Evolutionary conservation across 1,284 basidiomycete species (phyloP).

Genomic region (Fistulina hepatica): DNA sequence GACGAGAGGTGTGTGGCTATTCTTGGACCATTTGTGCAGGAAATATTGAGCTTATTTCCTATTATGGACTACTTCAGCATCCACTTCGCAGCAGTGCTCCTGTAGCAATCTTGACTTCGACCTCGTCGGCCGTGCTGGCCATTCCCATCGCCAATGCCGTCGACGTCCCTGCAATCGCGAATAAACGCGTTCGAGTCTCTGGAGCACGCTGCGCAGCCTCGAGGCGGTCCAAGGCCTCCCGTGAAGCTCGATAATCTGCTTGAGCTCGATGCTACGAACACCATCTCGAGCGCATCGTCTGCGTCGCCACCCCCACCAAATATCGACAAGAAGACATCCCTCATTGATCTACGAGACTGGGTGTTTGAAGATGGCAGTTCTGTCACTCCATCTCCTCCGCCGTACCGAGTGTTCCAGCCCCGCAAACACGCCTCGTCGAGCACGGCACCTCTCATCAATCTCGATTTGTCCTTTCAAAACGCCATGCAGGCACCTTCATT

Average conservation of each 20-base stretch:
- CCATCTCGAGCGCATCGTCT: conserved; percentile 31
- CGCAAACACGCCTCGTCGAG: background rate
- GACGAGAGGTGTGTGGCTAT: too few species aligned
- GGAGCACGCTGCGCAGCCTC: conserved; percentile 12
- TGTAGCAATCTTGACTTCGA: too few species aligned
- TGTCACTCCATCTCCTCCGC: conserved; percentile 13
- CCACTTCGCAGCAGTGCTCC: too few species aligned
- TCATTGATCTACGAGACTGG: conserved; percentile 68
- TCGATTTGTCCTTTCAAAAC: conserved; percentile 60
- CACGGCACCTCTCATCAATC: conserved; percentile 41
- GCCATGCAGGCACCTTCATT: conserved; percentile 26
- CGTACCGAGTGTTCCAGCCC: background rate
- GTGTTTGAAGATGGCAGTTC: conserved; percentile 50
- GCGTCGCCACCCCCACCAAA: conserved; percentile 40
- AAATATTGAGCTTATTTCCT: too few species aligned
- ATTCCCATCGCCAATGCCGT: too few species aligned
- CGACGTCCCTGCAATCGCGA: conserved; percentile 43
- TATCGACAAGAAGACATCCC: conserved; percentile 46
- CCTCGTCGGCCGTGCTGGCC: too few species aligned
- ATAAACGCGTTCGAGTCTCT: conserved; percentile 47
- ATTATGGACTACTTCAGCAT: too few species aligned
- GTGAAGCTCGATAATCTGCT: conserved; percentile 6
- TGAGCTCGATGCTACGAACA: conserved; percentile 10
- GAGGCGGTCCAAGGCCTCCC: conserved; percentile 17
- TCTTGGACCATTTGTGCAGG: too few species aligned